A percentile compares a stretch with the other conserved stretches of the same genome.
Evolutionary conservation across 176 grass and related monocot genomes (phyloP).

Genomic region (Guadua angustifolia): DNA sequence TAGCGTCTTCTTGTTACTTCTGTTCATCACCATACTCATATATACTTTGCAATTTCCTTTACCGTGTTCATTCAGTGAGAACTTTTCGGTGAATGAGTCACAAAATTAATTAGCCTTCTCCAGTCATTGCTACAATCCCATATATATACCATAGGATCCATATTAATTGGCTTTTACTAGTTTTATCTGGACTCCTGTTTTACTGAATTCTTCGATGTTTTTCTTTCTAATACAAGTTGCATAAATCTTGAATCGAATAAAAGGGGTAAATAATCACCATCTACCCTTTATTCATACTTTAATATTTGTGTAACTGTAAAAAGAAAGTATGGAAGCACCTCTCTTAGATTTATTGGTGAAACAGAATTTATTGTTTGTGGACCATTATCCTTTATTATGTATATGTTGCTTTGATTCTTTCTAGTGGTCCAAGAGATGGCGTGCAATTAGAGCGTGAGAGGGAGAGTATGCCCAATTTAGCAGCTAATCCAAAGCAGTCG

Average conservation of each 20-base stretch:
- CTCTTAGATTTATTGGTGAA: constrained; percentile 6
- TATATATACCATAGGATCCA: background rate
- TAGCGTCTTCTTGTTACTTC: constrained; percentile 43
- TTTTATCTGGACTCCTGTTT: background rate
- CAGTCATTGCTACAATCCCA: background rate
- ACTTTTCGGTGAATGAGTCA: constrained; percentile 31
- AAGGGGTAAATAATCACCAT: too few relatives aligned
- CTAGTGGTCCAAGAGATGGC: constrained; percentile 15
- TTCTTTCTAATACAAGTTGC: too few relatives aligned
- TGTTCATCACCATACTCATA: constrained; percentile 40
- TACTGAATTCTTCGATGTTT: too few relatives aligned
- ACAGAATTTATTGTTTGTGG: background rate
- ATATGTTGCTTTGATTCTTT: background rate
- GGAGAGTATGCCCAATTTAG: background rate
- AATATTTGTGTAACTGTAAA: too few relatives aligned
- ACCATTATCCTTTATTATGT: background rate
- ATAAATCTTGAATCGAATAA: too few relatives aligned
- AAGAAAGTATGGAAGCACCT: too few relatives aligned
- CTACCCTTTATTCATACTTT: too few relatives aligned
- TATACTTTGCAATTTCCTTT: constrained; percentile 8
- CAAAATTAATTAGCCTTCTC: constrained; percentile 12
- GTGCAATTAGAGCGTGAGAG: background rate
- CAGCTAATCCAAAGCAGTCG: constrained; percentile 9
- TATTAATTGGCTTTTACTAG: background rate
- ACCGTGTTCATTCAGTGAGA: constrained; percentile 36